Conservation (phyloP, 345 rosid genomes). For the Theobroma cacao region DNA sequence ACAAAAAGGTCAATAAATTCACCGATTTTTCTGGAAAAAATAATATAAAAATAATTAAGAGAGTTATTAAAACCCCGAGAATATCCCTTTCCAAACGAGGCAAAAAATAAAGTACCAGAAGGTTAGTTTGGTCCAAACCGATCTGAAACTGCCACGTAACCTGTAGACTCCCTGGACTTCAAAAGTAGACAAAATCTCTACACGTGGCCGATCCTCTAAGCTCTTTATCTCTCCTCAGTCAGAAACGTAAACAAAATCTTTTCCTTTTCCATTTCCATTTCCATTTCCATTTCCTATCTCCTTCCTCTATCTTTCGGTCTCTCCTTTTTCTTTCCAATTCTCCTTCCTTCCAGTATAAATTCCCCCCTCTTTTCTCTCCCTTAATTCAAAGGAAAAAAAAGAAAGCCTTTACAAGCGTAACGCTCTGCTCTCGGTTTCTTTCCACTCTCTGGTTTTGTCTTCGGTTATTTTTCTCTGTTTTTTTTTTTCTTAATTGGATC, state of each 20-base stretch:
- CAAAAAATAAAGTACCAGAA: not conserved
- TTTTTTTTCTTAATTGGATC: not conserved
- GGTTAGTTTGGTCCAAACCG: slow-evolving; percentile 12
- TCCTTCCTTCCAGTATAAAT: slow-evolving; percentile 7
- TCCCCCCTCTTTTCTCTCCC: slow-evolving; percentile 18
- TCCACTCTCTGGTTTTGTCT: not conserved
- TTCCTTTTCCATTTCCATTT: not conserved
- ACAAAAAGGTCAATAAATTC: not conserved
- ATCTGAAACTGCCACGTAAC: not conserved
- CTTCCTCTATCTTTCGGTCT: no score
- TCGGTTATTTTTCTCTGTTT: no score
- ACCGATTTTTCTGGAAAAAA: not conserved
- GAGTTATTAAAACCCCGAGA: not conserved
- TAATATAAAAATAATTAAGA: not conserved
- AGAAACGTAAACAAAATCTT: not conserved
- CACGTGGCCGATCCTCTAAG: slow-evolving; percentile 6
- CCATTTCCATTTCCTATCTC: no score
- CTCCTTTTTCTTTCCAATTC: not conserved
- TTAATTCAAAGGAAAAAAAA: not conserved
- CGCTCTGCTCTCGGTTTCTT: slow-evolving; percentile 25
- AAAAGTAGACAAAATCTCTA: not conserved
- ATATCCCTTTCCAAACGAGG: not conserved
- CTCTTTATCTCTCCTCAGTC: not conserved
- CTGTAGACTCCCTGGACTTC: not conserved
- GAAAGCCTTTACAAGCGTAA: not conserved